These are phyloP conservation scores for Diutina rugosa DNA, from an alignment of 1,139 yeast genomes.

Conservation along the genomic window DNA sequence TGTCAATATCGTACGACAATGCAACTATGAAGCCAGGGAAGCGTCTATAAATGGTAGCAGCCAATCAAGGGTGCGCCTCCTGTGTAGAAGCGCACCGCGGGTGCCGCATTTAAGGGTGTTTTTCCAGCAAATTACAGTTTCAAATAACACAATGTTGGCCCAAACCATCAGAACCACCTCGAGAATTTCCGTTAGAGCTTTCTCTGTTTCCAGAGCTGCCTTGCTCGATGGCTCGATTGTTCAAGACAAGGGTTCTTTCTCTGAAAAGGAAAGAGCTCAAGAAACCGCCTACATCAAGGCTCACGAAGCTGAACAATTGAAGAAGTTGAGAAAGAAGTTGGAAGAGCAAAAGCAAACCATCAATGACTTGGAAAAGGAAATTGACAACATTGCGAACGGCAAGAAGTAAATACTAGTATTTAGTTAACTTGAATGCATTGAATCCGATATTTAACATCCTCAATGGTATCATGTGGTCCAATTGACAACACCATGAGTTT, in stretches of 20 bases:
- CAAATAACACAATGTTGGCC: conserved; percentile 16
- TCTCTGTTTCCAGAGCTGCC: conserved; percentile 22
- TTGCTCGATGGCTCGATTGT: conserved; percentile 16
- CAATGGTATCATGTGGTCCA: no score
- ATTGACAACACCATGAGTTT: no score
- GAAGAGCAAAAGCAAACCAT: conserved; percentile 33
- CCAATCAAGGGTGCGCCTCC: neutral
- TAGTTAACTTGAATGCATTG: neutral
- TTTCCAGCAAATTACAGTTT: neutral
- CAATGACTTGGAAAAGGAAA: conserved; percentile 27
- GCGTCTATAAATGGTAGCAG: neutral
- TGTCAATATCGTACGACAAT: neutral
- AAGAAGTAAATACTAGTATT: conserved; percentile 15
- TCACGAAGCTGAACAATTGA: conserved; percentile 38
- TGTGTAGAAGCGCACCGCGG: neutral
- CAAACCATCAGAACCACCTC: conserved; percentile 15
- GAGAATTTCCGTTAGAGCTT: conserved; percentile 19
- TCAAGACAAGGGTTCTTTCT: conserved; percentile 16
- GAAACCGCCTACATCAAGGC: conserved; percentile 31
- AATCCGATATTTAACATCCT: neutral
- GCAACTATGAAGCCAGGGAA: neutral
- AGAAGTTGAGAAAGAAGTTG: conserved; percentile 31
- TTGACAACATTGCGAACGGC: conserved; percentile 13
- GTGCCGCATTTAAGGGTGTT: neutral
- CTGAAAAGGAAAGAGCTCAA: conserved; percentile 33